Conservation (phyloP, 225 moss, liverwort and hornwort genomes). For the Pleurozium schreberi region DNA sequence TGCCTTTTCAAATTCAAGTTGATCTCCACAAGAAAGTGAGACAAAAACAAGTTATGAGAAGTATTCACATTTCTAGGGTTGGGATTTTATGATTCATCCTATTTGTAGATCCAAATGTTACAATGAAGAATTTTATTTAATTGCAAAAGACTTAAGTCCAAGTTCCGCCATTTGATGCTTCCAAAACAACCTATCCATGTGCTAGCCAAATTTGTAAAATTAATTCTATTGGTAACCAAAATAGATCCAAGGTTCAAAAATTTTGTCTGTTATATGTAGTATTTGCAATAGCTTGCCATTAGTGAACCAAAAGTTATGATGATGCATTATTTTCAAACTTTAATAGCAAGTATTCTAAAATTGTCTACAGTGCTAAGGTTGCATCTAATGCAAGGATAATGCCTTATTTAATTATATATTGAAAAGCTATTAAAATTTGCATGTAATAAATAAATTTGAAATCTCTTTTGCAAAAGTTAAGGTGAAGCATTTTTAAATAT, state of each 20-base stretch:
- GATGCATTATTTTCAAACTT: neutral
- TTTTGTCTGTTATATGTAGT: neutral
- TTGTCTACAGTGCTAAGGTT: neutral
- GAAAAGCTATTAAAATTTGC: neutral
- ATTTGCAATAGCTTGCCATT: neutral
- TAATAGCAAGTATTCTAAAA: neutral
- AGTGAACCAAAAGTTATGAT: neutral
- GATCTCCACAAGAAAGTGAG: neutral
- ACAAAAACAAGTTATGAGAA: neutral
- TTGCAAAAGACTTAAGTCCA: neutral
- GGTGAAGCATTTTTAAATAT: neutral
- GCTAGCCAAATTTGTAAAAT: neutral
- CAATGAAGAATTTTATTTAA: neutral
- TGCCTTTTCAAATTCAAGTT: neutral
- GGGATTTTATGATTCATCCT: neutral
- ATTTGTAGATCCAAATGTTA: neutral
- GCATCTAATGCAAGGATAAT: neutral
- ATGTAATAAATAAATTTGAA: neutral
- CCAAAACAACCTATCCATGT: neutral
- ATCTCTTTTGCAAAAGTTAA: neutral
- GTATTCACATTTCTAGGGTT: neutral
- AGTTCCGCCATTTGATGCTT: too few species aligned
- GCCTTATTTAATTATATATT: neutral
- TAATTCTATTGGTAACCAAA: neutral
- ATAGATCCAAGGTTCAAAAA: neutral